Evolutionary conservation across 371 early-diverging fungal species (phyloP).

Genomic region (Saksenaea oblongispora): DNA sequence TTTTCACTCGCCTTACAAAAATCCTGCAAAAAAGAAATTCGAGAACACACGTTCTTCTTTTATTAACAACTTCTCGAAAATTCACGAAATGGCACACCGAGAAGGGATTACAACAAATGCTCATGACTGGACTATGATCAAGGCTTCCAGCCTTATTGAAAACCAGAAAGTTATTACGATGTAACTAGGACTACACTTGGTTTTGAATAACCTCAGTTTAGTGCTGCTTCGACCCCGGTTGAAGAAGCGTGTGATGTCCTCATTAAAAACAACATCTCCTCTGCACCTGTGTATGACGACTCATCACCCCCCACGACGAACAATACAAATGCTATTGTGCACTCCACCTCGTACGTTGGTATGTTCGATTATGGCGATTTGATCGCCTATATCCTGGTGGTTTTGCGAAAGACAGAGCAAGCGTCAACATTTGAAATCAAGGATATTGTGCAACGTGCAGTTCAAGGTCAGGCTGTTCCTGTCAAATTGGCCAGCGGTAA

Average conservation of each 20-base stretch:
- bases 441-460: conserved; percentile 60
- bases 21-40: background rate
- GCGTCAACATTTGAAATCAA: conserved; percentile 38
- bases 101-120: conserved; percentile 61
- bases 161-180: conserved; percentile 58
- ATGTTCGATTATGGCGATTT: conserved; percentile 90
- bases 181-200: conserved; percentile 26
- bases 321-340: conserved; percentile 19
- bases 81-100: conserved; percentile 35
- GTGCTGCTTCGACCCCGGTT: background rate
- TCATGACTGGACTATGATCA: conserved; percentile 62
- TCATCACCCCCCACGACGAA: background rate
- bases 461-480: conserved; percentile 58
- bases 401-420: conserved; percentile 26
- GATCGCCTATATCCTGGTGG: conserved; percentile 45
- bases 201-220: background rate
- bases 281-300: conserved; percentile 77
- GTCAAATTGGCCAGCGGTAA: conserved; percentile 65
- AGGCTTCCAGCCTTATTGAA: conserved; percentile 46
- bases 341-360: conserved; percentile 60
- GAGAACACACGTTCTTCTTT: background rate
- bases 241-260: conserved; percentile 41
- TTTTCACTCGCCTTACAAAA: background rate
- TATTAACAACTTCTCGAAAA: background rate
- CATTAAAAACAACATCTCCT: conserved; percentile 54